phyloP scores from a whole-genome alignment of 1,284 basidiomycete species.

The Apiotrichum porosum region DNA sequence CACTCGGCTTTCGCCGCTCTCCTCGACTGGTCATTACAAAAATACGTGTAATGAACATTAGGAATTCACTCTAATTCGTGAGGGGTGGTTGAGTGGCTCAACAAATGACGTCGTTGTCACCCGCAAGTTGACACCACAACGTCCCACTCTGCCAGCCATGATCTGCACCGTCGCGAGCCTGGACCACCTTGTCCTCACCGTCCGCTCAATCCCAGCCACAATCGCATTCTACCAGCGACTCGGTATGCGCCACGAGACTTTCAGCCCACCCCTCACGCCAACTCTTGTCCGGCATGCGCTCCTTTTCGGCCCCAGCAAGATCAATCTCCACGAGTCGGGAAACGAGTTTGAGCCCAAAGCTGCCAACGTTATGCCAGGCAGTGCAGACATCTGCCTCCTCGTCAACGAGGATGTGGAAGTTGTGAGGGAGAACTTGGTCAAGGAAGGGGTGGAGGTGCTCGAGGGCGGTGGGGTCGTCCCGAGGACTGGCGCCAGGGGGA shows the following conservation, averaged over 20 bases:
- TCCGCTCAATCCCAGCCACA: constrained; percentile 6
- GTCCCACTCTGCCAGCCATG: not conserved
- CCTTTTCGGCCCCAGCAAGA: constrained; percentile 10
- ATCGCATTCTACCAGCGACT: constrained; percentile 13
- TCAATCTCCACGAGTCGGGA: constrained; percentile 16
- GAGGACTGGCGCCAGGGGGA: constrained; percentile 13
- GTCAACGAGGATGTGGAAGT: constrained; percentile 6
- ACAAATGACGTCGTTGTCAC: no score
- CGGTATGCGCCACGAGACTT: constrained; percentile 14
- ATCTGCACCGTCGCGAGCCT: constrained; percentile 4
- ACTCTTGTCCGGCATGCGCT: constrained; percentile 6
- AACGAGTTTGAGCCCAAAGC: constrained; percentile 17
- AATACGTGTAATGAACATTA: no score
- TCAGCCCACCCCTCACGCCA: not conserved
- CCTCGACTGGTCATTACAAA: no score
- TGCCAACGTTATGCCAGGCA: not conserved
- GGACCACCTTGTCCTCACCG: constrained; percentile 20
- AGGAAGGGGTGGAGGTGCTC: constrained; percentile 3
- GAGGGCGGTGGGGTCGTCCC: constrained; percentile 25
- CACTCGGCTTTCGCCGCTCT: no score
- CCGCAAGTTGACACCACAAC: no score
- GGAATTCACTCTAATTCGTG: no score
- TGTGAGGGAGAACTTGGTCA: not conserved
- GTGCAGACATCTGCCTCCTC: constrained; percentile 15
- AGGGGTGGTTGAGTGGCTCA: no score